These are phyloP conservation scores for Thalassiosira mediterranea DNA, from an alignment of 352 stramenopile genomes.

Conservation along the genomic window DNA sequence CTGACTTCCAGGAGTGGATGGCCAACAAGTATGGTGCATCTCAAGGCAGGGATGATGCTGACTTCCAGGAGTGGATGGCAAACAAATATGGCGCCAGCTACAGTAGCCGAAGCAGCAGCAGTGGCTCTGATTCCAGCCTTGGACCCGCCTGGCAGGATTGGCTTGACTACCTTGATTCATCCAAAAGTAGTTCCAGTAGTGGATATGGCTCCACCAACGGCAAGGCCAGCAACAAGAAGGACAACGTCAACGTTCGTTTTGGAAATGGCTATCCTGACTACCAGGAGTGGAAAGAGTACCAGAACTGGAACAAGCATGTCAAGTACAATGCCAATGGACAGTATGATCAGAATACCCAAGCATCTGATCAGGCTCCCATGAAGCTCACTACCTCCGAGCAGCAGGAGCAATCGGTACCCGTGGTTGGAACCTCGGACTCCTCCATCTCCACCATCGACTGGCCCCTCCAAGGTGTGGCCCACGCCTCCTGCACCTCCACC, in stretches of 20 bases:
- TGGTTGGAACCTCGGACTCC: constrained; percentile 5
- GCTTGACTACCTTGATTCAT: too few relatives aligned
- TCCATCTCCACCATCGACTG: constrained; percentile 47
- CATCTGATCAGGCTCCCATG: too few relatives aligned
- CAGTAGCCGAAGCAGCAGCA: too few relatives aligned
- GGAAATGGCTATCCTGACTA: constrained; percentile 14
- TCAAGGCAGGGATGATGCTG: too few relatives aligned
- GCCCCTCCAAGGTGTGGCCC: constrained; percentile 24
- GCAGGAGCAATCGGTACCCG: background rate
- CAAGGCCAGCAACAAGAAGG: constrained; percentile 1
- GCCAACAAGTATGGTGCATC: too few relatives aligned
- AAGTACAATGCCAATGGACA: constrained; percentile 45
- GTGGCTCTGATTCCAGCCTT: background rate
- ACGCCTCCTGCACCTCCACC: constrained; percentile 20
- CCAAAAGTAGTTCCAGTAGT: too few relatives aligned
- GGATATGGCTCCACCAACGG: constrained; percentile 4
- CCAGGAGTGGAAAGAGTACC: constrained; percentile 47
- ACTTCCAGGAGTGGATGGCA: too few relatives aligned
- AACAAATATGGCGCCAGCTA: constrained; percentile 17
- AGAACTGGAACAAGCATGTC: constrained; percentile 19
- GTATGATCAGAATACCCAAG: too few relatives aligned
- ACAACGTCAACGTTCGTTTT: constrained; percentile 12
- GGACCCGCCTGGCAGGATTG: constrained; percentile 18
- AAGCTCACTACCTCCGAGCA: constrained; percentile 1
- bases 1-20: too few relatives aligned